Conservation (phyloP, 305 asterid genomes). For the Fraxinus velutina region DNA sequence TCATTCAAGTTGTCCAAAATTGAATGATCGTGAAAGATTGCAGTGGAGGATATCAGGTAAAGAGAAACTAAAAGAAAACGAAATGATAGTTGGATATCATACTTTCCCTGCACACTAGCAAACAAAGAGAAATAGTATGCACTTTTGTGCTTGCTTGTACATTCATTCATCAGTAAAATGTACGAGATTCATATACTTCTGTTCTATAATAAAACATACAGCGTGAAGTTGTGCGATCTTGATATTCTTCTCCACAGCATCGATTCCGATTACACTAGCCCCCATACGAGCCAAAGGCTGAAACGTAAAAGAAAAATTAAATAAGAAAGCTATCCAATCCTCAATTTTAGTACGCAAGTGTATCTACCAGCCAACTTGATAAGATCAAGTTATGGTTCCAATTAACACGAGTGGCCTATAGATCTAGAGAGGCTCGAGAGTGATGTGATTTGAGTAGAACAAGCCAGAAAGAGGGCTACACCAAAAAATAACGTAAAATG, state of each 20-base stretch:
- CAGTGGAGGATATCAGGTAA: not conserved
- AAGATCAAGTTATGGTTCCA: not conserved
- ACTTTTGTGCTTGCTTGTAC: slow-evolving; percentile 6
- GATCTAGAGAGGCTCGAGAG: not conserved
- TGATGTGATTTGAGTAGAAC: not conserved
- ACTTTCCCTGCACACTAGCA: not conserved
- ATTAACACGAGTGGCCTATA: not conserved
- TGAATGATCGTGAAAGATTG: not conserved
- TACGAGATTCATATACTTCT: not conserved
- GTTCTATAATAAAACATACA: slow-evolving; percentile 42
- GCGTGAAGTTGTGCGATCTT: slow-evolving; percentile 84
- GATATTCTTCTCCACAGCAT: slow-evolving; percentile 88
- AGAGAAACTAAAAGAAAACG: not conserved
- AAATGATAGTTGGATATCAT: not conserved
- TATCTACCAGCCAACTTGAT: slow-evolving; percentile 4
- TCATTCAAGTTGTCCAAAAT: not conserved
- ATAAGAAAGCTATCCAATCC: slow-evolving; percentile 18
- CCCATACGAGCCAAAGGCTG: slow-evolving; percentile 95
- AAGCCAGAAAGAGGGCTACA: not conserved
- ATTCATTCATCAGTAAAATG: not conserved
- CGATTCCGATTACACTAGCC: slow-evolving; percentile 78
- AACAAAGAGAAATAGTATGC: slow-evolving; percentile 4
- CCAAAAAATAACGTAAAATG: not conserved
- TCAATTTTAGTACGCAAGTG: not conserved
- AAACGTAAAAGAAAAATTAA: slow-evolving; percentile 10